Percentiles rank a stretch among this genome's conserved stretches.
Evolutionary conservation across 371 early-diverging fungal genomes (phyloP).

Genomic region (Blakeslea trispora): DNA sequence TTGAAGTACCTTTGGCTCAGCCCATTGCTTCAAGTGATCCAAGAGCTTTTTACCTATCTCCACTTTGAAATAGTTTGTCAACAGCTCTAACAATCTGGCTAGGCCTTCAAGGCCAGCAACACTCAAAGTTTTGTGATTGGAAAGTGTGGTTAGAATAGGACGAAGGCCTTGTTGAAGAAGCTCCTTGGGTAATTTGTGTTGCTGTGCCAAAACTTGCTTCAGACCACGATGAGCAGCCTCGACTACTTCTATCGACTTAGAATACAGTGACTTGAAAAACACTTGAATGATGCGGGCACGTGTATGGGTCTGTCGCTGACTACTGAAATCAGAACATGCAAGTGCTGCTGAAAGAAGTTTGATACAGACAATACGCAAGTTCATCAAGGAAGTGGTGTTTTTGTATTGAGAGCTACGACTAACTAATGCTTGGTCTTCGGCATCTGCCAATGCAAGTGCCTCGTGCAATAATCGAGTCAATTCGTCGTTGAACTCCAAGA

Average conservation of each 20-base stretch:
- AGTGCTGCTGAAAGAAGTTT: constrained; percentile 93
- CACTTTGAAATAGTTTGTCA: constrained; percentile 97
- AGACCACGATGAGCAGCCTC: constrained; percentile 95
- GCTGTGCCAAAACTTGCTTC: constrained; percentile 82
- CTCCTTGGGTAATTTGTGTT: constrained; percentile 93
- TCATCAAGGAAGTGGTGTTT: constrained; percentile 78
- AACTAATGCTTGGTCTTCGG: constrained; percentile 95
- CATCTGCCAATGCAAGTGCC: constrained; percentile 93
- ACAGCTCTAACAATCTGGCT: constrained; percentile 87
- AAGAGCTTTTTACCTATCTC: constrained; percentile 97
- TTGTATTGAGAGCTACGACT: constrained; percentile 84
- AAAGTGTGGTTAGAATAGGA: constrained; percentile 93
- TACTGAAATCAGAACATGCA: constrained; percentile 80
- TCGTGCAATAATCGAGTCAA: constrained; percentile 89
- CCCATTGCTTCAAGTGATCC: constrained; percentile 94
- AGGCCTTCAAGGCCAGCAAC: constrained; percentile 93
- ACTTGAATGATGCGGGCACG: constrained; percentile 92
- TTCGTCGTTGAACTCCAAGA: constrained; percentile 92
- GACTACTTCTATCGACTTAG: constrained; percentile 90
- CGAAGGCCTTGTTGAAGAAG: constrained; percentile 94
- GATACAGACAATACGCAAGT: constrained; percentile 93
- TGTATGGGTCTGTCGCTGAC: constrained; percentile 70
- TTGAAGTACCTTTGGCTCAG: constrained; percentile 80
- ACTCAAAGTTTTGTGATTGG: constrained; percentile 91
- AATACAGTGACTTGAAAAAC: constrained; percentile 97